Conservation (phyloP, 257 asterid genomes). For the Solanum rostratum region DNA sequence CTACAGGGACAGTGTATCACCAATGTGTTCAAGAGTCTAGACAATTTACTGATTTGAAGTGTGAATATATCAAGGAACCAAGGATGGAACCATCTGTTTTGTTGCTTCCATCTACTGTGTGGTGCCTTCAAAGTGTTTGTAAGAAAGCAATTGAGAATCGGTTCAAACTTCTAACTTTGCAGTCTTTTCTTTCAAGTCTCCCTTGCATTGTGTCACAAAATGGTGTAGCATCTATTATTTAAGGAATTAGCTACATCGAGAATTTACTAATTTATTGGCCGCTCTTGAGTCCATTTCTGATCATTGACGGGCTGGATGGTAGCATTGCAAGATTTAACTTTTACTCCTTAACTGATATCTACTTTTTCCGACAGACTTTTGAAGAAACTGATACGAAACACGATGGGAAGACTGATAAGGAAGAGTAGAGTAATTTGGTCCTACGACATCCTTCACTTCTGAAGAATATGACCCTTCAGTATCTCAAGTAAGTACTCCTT, state of each 20-base stretch:
- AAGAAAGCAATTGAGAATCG: background rate
- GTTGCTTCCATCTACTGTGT: background rate
- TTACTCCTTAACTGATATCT: background rate
- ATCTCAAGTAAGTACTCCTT: conserved; percentile 50
- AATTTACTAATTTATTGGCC: background rate
- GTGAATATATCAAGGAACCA: background rate
- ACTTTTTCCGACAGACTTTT: conserved; percentile 40
- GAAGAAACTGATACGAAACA: conserved; percentile 91
- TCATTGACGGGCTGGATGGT: background rate
- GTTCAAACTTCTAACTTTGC: background rate
- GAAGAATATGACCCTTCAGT: conserved; percentile 89
- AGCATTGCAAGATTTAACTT: background rate
- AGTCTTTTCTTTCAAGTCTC: background rate
- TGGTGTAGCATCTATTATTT: background rate
- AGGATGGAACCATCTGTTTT: background rate
- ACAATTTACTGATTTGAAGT: background rate
- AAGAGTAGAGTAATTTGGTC: conserved; percentile 76
- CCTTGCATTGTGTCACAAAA: background rate
- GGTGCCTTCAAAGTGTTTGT: background rate
- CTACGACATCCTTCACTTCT: conserved; percentile 68
- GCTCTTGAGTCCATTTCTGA: background rate
- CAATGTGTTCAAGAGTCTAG: conserved; percentile 31
- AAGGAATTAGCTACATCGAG: background rate
- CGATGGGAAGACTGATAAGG: conserved; percentile 79
- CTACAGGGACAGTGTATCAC: conserved; percentile 38